Evolutionary conservation across 768 basidiomycete genomes (phyloP).

Genomic region (Erythrobasidium yunnanense): DNA sequence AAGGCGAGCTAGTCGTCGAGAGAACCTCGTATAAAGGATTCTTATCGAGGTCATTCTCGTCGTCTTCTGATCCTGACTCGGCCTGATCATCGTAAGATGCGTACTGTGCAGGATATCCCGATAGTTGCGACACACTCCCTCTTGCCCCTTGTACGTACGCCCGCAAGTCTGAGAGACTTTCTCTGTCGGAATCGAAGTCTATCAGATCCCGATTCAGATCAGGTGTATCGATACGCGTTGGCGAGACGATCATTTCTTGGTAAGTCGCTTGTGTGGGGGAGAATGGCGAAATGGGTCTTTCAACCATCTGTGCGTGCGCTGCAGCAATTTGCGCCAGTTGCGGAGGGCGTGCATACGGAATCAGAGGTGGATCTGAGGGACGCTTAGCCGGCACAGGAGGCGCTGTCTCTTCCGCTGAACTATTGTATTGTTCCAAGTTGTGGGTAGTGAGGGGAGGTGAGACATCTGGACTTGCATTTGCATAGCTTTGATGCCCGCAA

Average conservation of each 20-base stretch:
- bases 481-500: background rate
- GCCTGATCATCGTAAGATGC: background rate
- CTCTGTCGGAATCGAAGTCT: conserved; percentile 12
- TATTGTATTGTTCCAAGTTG: background rate
- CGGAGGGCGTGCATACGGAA: background rate
- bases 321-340: background rate
- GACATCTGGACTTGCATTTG: background rate
- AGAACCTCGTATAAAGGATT: background rate
- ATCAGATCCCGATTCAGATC: conserved; percentile 4
- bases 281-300: conserved; percentile 19
- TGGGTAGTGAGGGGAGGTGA: background rate
- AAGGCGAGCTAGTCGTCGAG: conserved; percentile 5
- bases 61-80: background rate
- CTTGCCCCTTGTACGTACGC: too few relatives aligned
- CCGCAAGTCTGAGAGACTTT: background rate
- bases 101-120: background rate
- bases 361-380: conserved; percentile 13
- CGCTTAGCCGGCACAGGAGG: background rate
- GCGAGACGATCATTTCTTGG: background rate
- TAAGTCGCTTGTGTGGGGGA: conserved; percentile 11
- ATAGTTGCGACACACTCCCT: too few relatives aligned
- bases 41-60: conserved; percentile 3
- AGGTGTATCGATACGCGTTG: background rate
- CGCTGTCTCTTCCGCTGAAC: background rate
- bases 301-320: background rate